These are phyloP conservation scores for Globisporangium spiculum DNA, from an alignment of 352 stramenopile species.

Conservation along the genomic window DNA sequence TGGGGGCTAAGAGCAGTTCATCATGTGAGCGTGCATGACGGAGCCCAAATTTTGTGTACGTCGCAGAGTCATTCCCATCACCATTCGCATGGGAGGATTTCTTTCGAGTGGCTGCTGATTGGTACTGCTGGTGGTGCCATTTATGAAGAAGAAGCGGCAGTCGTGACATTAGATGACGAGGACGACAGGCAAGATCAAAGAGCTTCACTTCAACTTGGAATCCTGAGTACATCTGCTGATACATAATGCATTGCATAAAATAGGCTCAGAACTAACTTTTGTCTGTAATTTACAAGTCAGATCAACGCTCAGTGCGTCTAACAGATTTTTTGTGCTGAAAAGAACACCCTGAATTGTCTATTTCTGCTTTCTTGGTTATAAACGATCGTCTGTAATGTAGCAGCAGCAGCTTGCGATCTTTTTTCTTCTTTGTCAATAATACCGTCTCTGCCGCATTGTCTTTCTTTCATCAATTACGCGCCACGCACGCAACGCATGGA, in stretches of 20 bases:
- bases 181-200: neutral
- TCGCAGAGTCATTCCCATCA: neutral
- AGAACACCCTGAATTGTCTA: neutral
- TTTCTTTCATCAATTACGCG: neutral
- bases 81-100: slow-evolving; percentile 4
- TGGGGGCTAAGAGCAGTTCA: neutral
- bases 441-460: neutral
- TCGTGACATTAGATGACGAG: neutral
- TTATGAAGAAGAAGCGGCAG: neutral
- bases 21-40: neutral
- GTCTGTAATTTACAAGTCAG: neutral
- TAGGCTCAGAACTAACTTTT: neutral
- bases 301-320: neutral
- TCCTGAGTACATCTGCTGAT: neutral
- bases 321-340: neutral
- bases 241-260: neutral
- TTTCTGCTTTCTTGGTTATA: neutral
- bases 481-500: neutral
- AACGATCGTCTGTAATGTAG: neutral
- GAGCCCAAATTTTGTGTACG: neutral
- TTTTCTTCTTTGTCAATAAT: neutral
- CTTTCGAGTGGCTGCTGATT: neutral
- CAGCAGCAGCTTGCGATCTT: neutral
- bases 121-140: neutral
- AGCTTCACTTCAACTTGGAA: neutral